These are phyloP conservation scores for Aspergillus neotritici DNA, from an alignment of 2,329 filamentous ascomycete genomes.

Conservation along the genomic window DNA sequence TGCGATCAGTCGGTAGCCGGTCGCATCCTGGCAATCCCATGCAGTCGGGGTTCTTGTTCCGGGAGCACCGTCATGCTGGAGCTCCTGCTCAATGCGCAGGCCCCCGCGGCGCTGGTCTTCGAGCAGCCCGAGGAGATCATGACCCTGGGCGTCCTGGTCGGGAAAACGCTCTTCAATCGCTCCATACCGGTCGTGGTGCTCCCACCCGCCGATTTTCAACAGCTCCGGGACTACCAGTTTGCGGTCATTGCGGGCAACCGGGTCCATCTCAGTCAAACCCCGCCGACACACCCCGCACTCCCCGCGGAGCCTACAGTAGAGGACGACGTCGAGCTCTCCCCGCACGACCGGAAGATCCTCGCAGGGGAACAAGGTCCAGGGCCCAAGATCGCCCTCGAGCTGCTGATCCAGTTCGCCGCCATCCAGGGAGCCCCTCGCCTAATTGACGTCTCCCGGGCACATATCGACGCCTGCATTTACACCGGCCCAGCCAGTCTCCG, in stretches of 20 bases:
- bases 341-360: constrained; percentile 22
- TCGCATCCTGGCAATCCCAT: constrained; percentile 40
- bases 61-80: constrained; percentile 45
- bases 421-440: constrained; percentile 31
- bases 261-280: not conserved
- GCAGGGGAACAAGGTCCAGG: constrained; percentile 31
- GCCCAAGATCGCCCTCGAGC: constrained; percentile 32
- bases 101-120: constrained; percentile 41
- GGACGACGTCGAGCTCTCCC: constrained; percentile 14
- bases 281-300: not conserved
- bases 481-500: constrained; percentile 35
- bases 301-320: not conserved
- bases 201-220: constrained; percentile 11
- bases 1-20: constrained; percentile 27
- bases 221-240: constrained; percentile 1
- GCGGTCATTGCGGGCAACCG: constrained; percentile 3
- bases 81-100: constrained; percentile 37
- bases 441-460: constrained; percentile 37
- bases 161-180: constrained; percentile 36
- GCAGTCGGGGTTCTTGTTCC: constrained; percentile 45
- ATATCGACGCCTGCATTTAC: constrained; percentile 43
- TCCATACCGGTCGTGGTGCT: constrained; percentile 39
- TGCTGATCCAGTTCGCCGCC: constrained; percentile 35
- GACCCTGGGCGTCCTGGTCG: constrained; percentile 43
- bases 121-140: constrained; percentile 41